Base-by-base conservation (phyloP, 352 stramenopile genomes). In the Phytophthora capsici region DNA sequence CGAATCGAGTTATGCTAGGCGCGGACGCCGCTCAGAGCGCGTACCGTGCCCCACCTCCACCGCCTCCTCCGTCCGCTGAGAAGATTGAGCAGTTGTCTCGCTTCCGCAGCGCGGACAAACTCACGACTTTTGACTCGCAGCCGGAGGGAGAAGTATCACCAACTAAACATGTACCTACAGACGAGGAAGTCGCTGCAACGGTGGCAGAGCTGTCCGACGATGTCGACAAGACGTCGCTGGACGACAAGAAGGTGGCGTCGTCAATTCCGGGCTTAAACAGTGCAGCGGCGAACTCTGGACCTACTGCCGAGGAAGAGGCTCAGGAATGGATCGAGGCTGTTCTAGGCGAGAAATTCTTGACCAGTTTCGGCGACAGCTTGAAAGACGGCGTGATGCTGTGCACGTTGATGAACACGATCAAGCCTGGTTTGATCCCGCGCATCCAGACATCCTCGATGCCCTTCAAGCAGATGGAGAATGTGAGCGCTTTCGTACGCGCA, bases 391-490 rank as follows among this genome's bases (percentile, higher is more conserved):
- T 93, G 20, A 82, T 93, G 22, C 62, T 95, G n/a, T 93, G 84
- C 60, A 75, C 75, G 12, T 44, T 92, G 37, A 78, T 95, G 63
- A 95, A 95, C 69, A 82, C 71, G 49, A 89, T 95, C 53, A 74
- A 86, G 38, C 82, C 87, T 10, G 75, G 77, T 7, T 45, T 79
- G 2, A 83, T 92, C 8, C 45, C 71, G 22, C 70, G 71, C 36
- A 89, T 95, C 26, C 78, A 93, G 72, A 77, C 65, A 16, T 90
- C 87, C 2, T 46, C 69, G 5, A 92, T 90, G 74, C 83, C 84
- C 5, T 96, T 97, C 71, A 95, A 94, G 76, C 89, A 95, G 60
- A 97, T 97, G 89, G 90, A 98, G 61, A 98, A 98, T 64, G 78
- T 97, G 45, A 88, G 75, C 7, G 73, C 65, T 50, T 98, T 97